Base-by-base conservation (phyloP, 2,329 filamentous ascomycete species). In the Colletotrichum sidae region DNA sequence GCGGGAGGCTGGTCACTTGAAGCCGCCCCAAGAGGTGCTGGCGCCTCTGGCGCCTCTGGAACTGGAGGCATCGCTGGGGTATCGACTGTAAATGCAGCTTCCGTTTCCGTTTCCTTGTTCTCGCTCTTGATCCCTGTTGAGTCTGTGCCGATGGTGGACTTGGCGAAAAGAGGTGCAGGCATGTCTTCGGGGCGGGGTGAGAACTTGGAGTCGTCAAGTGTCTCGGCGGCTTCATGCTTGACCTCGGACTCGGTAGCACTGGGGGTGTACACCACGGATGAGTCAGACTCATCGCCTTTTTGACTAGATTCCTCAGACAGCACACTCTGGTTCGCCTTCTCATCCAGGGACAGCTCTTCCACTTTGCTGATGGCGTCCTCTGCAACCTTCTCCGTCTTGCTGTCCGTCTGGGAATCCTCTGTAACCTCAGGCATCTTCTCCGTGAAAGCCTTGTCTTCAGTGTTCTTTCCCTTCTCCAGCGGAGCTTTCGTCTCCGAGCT, bases 101-200 rank as follows among this genome's bases (percentile, higher is more conserved):
- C 72, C 25, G 74, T 69, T 54, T 42, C 33, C 50, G 12, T 8
- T 15, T 64, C 60, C 35, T 47, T 51, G 0, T 57, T 44, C 35
- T 52, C 52, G 11, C 4, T 53, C 15, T 52, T 61, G 15, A 37
- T 44, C 12, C 25, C 17, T 42, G 37, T 50, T 4, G 60, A 13
- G 11, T 68, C 60, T 2, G 62, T 13, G 25, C 33, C 60, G 4
- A 53, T n/a, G 5, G 56, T n/a, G 2, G 59, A 46, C 69, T 82
- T 81, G 54, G 82, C 79, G 70, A 89, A 90, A 3, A 93, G 79
- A 41, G 91, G 90, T 2, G 90, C 87, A 9, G 91, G 90, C 50
- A 86, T 88, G 70, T 92, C 90, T 70, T 91, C 89, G 11, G 88
- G 81, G 57, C 88, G 84, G n/a, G 87, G 83, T 17, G 84, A 82